Base-by-base conservation (phyloP, 306 rosid genomes). In the Citrullus amarus region DNA sequence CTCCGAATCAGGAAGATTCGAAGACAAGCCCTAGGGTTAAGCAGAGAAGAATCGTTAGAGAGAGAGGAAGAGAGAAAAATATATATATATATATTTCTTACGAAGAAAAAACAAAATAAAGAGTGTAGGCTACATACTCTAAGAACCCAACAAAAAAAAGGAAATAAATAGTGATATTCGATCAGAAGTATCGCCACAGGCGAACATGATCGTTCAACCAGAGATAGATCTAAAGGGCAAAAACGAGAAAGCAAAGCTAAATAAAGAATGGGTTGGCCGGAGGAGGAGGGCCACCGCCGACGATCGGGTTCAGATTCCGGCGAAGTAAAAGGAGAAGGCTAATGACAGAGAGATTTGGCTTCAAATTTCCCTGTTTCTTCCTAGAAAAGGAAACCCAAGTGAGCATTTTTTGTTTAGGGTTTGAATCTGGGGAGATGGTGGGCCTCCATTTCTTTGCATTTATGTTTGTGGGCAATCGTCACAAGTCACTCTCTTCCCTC, bases 401-500 rank as follows among this genome's bases (percentile, higher is more conserved):
- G 32, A 20, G 17, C 9, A 38, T 9, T 67, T 25, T 59, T 62
- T 39, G 41, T 38, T 28, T 38, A 41, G 61, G 83, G 30, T 30
- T 79, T 77, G 76, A 71, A 78, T 70, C 18, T 86, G 28, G 34
- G 53, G 75, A 17, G 22, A 54, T 22, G 46, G 78, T 74, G 78
- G 78, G 54, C 54, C 53, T 79, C 34, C 17, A 22, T 58, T 80
- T 51, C 13, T 74, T 81, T 25, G 82, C 87, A 86, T 85, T 81
- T 38, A 83, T 81, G 81, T 22, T 58, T 71, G 43, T 18, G 80
- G 69, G 15, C 86, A 80, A 77, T 87, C 78, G 84, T 53, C 50
- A 84, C 75, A 38, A 22, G 89, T 87, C 88, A 81, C 84, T 84
- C 82, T 85, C 76, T 41, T 6, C 16, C 77, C 28, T 67, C 46